phyloP scores from a whole-genome alignment of 352 stramenopile species.

The Phytophthora pseudosyringae region DNA sequence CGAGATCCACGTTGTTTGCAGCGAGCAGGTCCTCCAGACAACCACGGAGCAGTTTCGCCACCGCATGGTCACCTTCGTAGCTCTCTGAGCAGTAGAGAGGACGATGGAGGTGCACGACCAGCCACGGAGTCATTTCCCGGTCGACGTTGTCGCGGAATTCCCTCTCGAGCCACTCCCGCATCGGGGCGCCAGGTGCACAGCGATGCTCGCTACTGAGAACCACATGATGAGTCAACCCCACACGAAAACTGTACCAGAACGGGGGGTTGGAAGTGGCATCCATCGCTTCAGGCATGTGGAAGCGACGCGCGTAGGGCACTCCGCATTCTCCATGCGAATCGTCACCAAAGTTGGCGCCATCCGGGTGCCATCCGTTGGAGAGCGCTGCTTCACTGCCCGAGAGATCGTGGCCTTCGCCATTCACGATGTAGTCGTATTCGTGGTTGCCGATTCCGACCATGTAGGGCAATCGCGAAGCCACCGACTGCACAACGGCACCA shows the following conservation, averaged over 20 bases:
- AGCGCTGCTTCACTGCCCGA: conserved; percentile 30
- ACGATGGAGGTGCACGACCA: conserved; percentile 64
- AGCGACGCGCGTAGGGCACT: conserved; percentile 67
- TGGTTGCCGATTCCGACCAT: conserved; percentile 73
- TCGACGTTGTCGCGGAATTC: conserved; percentile 52
- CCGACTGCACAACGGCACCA: conserved; percentile 71
- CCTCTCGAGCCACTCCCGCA: conserved; percentile 51
- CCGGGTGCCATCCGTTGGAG: conserved; percentile 23
- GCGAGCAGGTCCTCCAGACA: conserved; percentile 45
- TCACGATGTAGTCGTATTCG: conserved; percentile 35
- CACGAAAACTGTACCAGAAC: conserved; percentile 62
- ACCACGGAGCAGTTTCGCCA: conserved; percentile 39
- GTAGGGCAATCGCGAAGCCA: conserved; percentile 76
- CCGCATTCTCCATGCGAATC: conserved; percentile 87
- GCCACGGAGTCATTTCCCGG: conserved; percentile 52
- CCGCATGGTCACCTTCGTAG: conserved; percentile 36
- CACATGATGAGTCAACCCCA: conserved; percentile 52
- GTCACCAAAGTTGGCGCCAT: conserved; percentile 33
- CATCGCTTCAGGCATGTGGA: conserved; percentile 62
- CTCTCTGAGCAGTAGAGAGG: conserved; percentile 53
- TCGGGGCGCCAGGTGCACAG: conserved; percentile 42
- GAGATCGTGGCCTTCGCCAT: conserved; percentile 30
- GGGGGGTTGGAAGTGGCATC: conserved; percentile 38
- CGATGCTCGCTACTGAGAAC: conserved; percentile 61
- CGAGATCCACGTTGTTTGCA: conserved; percentile 49